phyloP scores from a whole-genome alignment of 2,329 filamentous ascomycete genomes.

The Capronia epimyces region DNA sequence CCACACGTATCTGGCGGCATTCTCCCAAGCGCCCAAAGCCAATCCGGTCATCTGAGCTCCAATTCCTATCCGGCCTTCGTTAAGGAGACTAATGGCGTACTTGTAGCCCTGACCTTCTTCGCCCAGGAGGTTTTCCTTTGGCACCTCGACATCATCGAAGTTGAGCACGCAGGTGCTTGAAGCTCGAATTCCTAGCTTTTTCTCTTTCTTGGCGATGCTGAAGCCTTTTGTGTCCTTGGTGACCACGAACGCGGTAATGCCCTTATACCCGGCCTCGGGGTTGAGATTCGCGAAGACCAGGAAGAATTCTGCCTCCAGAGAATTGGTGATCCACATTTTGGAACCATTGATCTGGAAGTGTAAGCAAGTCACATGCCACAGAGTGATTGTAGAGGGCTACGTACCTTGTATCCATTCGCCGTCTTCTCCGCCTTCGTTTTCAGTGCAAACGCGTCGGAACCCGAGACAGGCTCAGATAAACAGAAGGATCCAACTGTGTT shows the following conservation, averaged over 20 bases:
- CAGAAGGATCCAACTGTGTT: slow-evolving; percentile 88
- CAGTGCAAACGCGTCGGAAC: slow-evolving; percentile 92
- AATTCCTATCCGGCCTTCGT: slow-evolving; percentile 96
- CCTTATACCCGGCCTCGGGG: slow-evolving; percentile 87
- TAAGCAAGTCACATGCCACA: background rate
- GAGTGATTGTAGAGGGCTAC: background rate
- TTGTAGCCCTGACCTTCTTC: slow-evolving; percentile 92
- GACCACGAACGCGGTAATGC: slow-evolving; percentile 91
- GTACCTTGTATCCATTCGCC: slow-evolving; percentile 61
- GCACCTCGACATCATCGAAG: slow-evolving; percentile 92
- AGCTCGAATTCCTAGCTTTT: slow-evolving; percentile 95
- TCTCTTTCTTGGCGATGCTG: slow-evolving; percentile 97
- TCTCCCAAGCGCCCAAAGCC: slow-evolving; percentile 89
- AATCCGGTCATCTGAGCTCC: slow-evolving; percentile 98
- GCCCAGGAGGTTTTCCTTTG: slow-evolving; percentile 80
- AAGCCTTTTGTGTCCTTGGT: slow-evolving; percentile 88
- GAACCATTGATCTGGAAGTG: slow-evolving; percentile 65
- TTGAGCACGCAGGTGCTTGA: slow-evolving; percentile 95
- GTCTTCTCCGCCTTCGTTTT: slow-evolving; percentile 86
- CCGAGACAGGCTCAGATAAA: slow-evolving; percentile 84
- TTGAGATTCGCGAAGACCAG: slow-evolving; percentile 97
- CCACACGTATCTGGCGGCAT: slow-evolving; percentile 91
- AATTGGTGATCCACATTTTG: slow-evolving; percentile 99
- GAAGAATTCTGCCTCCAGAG: slow-evolving; percentile 87
- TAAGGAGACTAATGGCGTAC: slow-evolving; percentile 88